Evolutionary conservation across 2,329 filamentous ascomycete genomes (phyloP).

Genomic region (Sporothrix inflata): DNA sequence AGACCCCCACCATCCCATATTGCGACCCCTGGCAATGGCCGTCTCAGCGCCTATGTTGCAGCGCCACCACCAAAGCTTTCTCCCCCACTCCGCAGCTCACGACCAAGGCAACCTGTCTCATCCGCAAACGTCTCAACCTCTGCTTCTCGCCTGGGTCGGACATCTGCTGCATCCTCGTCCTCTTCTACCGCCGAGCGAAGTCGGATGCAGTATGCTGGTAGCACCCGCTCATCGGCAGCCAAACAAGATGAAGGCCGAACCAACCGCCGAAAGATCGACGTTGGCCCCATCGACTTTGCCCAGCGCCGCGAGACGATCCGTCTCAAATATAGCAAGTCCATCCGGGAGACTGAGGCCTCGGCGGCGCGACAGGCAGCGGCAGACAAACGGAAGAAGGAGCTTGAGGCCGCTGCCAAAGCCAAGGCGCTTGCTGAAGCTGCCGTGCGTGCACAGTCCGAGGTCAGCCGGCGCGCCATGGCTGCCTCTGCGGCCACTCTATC

Average conservation of each 20-base stretch:
- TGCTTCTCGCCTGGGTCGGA: slow-evolving; percentile 21
- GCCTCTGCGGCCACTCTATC: slow-evolving; percentile 31
- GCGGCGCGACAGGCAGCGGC: slow-evolving; percentile 58
- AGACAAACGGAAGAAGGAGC: slow-evolving; percentile 56
- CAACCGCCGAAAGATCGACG: slow-evolving; percentile 58
- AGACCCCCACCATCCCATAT: slow-evolving; percentile 47
- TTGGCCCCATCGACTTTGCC: slow-evolving; percentile 82
- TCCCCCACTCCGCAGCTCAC: slow-evolving; percentile 77
- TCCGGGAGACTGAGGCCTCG: slow-evolving; percentile 71
- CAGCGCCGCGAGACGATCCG: slow-evolving; percentile 81
- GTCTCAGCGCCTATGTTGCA: slow-evolving; percentile 75
- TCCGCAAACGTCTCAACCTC: slow-evolving; percentile 49
- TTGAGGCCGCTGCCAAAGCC: slow-evolving; percentile 51
- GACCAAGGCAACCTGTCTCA: slow-evolving; percentile 78
- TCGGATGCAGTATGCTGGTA: slow-evolving; percentile 24
- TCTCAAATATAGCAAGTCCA: slow-evolving; percentile 82
- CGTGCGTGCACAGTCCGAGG: slow-evolving; percentile 40
- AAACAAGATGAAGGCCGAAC: slow-evolving; percentile 46
- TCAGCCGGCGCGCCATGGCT: slow-evolving; percentile 26
- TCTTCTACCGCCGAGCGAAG: slow-evolving; percentile 25
- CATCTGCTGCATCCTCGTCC: slow-evolving; percentile 25
- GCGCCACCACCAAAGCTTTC: slow-evolving; percentile 72
- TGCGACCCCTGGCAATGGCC: slow-evolving; percentile 57
- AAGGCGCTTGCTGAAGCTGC: slow-evolving; percentile 46
- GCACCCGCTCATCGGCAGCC: slow-evolving; percentile 36